Percentiles rank a stretch among this genome's conserved stretches.
These are phyloP conservation scores for Toxoplasma gondii DNA, from an alignment of 169 alveolate species.

Conservation along the genomic window DNA sequence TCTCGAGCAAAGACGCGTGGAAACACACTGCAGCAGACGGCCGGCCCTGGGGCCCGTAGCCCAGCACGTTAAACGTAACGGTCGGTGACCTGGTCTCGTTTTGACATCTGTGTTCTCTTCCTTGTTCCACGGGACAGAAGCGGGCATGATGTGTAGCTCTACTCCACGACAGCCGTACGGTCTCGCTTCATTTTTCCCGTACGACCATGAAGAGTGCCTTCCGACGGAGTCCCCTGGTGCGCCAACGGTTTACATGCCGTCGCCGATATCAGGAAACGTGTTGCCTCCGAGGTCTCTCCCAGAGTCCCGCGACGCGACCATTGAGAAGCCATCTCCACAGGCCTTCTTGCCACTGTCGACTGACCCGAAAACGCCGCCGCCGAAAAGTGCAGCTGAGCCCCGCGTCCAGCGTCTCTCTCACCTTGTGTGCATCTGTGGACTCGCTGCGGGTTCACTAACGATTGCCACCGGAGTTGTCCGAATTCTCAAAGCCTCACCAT, in stretches of 20 bases:
- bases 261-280: conserved; percentile 10
- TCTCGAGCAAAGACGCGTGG: too few relatives aligned
- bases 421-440: neutral
- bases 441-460: neutral
- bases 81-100: too few relatives aligned
- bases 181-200: neutral
- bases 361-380: neutral
- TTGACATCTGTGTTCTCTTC: neutral
- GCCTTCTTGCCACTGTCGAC: neutral
- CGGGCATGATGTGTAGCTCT: neutral
- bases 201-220: neutral
- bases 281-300: neutral
- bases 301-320: neutral
- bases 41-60: too few relatives aligned
- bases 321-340: neutral
- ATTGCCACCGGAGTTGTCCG: neutral
- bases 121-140: neutral
- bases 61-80: too few relatives aligned
- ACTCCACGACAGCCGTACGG: neutral
- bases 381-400: neutral
- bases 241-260: conserved; percentile 42
- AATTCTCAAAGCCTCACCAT: neutral
- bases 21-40: too few relatives aligned
- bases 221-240: conserved; percentile 32
- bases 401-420: neutral